Conservation (phyloP, 257 asterid species). For the Galeopsis tetrahit region DNA sequence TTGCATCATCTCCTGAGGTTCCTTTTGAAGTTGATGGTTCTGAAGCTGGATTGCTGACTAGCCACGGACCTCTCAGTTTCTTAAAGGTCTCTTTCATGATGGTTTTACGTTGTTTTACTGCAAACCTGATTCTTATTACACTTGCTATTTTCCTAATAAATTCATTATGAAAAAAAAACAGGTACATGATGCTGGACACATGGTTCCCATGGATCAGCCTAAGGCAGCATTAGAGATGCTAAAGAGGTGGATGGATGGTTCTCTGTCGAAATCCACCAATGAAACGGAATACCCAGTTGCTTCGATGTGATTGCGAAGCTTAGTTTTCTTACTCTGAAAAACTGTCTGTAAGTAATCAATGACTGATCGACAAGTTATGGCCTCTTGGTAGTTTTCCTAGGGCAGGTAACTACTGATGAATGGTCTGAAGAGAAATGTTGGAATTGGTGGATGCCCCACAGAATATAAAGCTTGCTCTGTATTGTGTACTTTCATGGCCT, state of each 20-base stretch:
- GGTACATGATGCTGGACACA: constrained; percentile 97
- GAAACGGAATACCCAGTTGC: constrained; percentile 57
- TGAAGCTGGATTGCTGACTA: constrained; percentile 76
- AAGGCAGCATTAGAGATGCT: constrained; percentile 85
- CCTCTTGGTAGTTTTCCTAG: constrained; percentile 23
- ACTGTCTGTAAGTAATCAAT: constrained; percentile 32
- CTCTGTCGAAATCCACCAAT: constrained; percentile 48
- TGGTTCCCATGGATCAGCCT: constrained; percentile 99
- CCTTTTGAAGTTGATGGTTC: constrained; percentile 74
- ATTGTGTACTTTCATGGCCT: constrained; percentile 19
- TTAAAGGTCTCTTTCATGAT: constrained; percentile 58
- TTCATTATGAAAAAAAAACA: constrained; percentile 37
- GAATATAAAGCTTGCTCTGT: not conserved
- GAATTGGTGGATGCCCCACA: not conserved
- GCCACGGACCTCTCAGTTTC: constrained; percentile 85
- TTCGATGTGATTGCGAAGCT: constrained; percentile 53
- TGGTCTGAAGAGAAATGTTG: constrained; percentile 13
- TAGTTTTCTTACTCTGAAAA: constrained; percentile 18
- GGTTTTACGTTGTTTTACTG: constrained; percentile 15
- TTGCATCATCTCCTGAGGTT: constrained; percentile 58
- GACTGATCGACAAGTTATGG: constrained; percentile 26
- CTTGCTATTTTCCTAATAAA: constrained; percentile 18
- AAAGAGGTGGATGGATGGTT: constrained; percentile 76
- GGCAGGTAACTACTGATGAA: constrained; percentile 10
- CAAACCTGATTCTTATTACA: not conserved